phyloP scores from a whole-genome alignment of 2,329 filamentous ascomycete genomes.

The Xylogone sp. region DNA sequence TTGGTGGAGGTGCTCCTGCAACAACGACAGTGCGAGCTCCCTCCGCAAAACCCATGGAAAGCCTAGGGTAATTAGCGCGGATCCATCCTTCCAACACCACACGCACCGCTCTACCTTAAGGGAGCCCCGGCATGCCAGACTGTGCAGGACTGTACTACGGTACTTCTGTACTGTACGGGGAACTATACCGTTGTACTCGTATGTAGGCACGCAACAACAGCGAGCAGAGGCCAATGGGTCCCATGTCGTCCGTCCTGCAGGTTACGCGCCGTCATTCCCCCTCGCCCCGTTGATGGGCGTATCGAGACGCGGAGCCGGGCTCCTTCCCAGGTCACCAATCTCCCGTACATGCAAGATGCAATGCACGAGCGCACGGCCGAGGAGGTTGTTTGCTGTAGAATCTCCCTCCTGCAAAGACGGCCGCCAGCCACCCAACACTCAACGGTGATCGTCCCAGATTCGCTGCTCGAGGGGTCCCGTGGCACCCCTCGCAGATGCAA shows the following conservation, averaged over 20 bases:
- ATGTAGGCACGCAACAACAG: no score
- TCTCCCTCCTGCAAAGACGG: background rate
- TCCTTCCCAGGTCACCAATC: background rate
- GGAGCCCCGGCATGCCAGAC: no score
- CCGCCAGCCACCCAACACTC: background rate
- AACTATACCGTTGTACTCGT: no score
- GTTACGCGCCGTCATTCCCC: background rate
- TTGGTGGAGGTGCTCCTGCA: no score
- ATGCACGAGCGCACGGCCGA: background rate
- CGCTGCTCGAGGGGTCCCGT: background rate
- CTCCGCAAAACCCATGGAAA: no score
- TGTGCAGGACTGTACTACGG: no score
- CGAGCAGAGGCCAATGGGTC: no score
- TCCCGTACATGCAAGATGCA: background rate
- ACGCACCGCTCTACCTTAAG: no score
- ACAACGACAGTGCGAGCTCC: no score
- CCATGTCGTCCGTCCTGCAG: background rate
- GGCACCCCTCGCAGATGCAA: background rate
- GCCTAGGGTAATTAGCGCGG: no score
- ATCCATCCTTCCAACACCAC: no score
- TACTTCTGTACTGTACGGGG: no score
- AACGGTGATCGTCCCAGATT: background rate
- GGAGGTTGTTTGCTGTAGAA: background rate
- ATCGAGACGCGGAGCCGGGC: background rate
- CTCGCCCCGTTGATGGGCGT: background rate